A percentile compares a stretch with the other conserved stretches of the same genome.
Conservation (phyloP, 2,329 filamentous ascomycete genomes). For the Gaeumannomyces sp. region DNA sequence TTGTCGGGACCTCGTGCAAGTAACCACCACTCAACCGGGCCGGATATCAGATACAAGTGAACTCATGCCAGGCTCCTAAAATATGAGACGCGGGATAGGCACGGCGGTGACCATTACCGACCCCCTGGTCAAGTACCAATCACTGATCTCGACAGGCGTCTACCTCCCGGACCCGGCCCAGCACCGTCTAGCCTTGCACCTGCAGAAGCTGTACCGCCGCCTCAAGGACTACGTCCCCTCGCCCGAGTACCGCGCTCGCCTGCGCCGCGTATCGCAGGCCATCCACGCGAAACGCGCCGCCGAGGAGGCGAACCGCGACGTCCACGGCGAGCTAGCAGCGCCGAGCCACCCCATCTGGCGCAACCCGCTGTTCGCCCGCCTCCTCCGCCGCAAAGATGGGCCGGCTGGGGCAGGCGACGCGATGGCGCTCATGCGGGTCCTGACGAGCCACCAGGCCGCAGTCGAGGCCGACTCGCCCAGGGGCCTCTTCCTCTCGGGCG, state of each 20-base stretch:
- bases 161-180: conserved; percentile 66
- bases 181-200: conserved; percentile 66
- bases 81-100: background rate
- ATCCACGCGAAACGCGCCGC: conserved; percentile 30
- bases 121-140: conserved; percentile 69
- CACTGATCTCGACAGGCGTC: conserved; percentile 59
- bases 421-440: conserved; percentile 60
- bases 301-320: conserved; percentile 23
- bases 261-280: conserved; percentile 53
- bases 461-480: conserved; percentile 65
- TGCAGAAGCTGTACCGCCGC: conserved; percentile 69
- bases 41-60: background rate
- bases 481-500: conserved; percentile 71
- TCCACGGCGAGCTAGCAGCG: conserved; percentile 38
- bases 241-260: conserved; percentile 58
- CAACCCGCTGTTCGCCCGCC: conserved; percentile 52
- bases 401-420: conserved; percentile 36
- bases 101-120: conserved; percentile 58
- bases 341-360: conserved; percentile 49
- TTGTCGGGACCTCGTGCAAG: too few species aligned
- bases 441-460: conserved; percentile 66
- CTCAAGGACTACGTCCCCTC: conserved; percentile 75
- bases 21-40: too few species aligned
- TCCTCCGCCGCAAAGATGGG: conserved; percentile 36
- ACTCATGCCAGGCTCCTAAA: background rate